Conservation (phyloP, 2,329 filamentous ascomycete species). For the Cryoendolithus antarcticus region DNA sequence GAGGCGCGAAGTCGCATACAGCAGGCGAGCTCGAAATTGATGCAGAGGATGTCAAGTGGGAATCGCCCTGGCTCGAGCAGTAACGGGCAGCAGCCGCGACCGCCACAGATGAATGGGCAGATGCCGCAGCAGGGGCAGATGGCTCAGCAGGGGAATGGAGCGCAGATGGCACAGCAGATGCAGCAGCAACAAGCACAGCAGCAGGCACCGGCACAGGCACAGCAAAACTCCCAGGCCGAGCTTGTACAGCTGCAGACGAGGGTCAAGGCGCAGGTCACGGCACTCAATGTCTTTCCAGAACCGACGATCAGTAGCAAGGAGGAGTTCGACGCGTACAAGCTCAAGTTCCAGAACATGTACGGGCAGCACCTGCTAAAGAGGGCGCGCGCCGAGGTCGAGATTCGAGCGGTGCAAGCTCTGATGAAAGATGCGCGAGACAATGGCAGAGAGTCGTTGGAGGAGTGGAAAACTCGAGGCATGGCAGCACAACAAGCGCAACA, state of each 20-base stretch:
- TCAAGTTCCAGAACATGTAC: slow-evolving; percentile 2
- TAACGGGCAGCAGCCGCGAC: slow-evolving; percentile 11
- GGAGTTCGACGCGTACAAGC: slow-evolving; percentile 8
- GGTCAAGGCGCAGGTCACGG: slow-evolving; percentile 8
- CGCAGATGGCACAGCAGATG: slow-evolving; percentile 2
- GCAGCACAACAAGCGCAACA: not conserved
- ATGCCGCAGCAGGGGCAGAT: slow-evolving; percentile 5
- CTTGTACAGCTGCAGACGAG: slow-evolving; percentile 5
- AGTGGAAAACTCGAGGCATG: slow-evolving; percentile 1
- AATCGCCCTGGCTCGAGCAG: slow-evolving; percentile 11
- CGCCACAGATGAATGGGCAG: slow-evolving; percentile 10
- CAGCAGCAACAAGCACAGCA: slow-evolving; percentile 6
- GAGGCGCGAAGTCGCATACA: slow-evolving; percentile 42
- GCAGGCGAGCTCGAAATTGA: slow-evolving; percentile 33
- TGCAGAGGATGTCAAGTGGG: slow-evolving; percentile 21
- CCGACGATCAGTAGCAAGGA: slow-evolving; percentile 6
- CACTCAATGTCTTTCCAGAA: slow-evolving; percentile 8
- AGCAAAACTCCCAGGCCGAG: slow-evolving; percentile 8
- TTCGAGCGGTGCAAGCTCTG: slow-evolving; percentile 1
- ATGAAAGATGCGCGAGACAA: slow-evolving; percentile 2
- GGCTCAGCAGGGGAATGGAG: slow-evolving; percentile 7
- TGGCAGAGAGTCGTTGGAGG: not conserved
- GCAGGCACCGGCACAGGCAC: slow-evolving; percentile 11
- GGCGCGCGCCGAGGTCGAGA: slow-evolving; percentile 3
- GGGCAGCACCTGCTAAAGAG: slow-evolving; percentile 4